phyloP scores from a whole-genome alignment of 768 basidiomycete genomes.

The Floccularia luteovirens region DNA sequence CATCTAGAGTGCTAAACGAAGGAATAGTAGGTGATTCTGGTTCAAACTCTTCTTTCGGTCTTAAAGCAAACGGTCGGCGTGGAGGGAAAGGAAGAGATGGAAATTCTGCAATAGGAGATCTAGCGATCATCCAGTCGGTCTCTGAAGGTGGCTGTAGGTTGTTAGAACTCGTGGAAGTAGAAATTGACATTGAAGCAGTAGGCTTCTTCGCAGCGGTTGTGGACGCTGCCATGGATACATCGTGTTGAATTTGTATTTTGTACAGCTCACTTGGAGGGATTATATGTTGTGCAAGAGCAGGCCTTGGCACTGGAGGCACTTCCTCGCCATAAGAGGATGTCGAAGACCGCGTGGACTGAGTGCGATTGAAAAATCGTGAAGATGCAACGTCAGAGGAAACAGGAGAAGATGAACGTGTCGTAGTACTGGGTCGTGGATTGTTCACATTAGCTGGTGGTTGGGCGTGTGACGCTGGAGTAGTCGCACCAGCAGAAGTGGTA shows the following conservation, averaged over 20 bases:
- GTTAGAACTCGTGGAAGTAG: too few species aligned
- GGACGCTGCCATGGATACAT: neutral
- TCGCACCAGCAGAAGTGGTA: neutral
- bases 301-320: constrained; percentile 24
- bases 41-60: constrained; percentile 4
- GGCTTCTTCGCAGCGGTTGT: neutral
- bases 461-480: constrained; percentile 10
- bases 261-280: constrained; percentile 49
- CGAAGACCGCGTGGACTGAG: constrained; percentile 41
- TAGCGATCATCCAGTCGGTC: constrained; percentile 26
- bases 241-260: constrained; percentile 16
- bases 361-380: constrained; percentile 39
- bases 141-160: constrained; percentile 4
- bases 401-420: constrained; percentile 56
- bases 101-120: constrained; percentile 24
- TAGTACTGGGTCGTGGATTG: constrained; percentile 31
- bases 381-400: constrained; percentile 52
- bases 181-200: neutral
- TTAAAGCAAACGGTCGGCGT: constrained; percentile 10
- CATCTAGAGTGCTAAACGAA: constrained; percentile 36
- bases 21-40: constrained; percentile 38
- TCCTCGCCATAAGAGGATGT: constrained; percentile 46
- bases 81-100: constrained; percentile 33
- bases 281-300: constrained; percentile 33
- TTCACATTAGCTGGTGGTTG: constrained; percentile 1